These are phyloP conservation scores for Cordyceps fumosorosea DNA, from an alignment of 2,329 filamentous ascomycete species.

Conservation along the genomic window DNA sequence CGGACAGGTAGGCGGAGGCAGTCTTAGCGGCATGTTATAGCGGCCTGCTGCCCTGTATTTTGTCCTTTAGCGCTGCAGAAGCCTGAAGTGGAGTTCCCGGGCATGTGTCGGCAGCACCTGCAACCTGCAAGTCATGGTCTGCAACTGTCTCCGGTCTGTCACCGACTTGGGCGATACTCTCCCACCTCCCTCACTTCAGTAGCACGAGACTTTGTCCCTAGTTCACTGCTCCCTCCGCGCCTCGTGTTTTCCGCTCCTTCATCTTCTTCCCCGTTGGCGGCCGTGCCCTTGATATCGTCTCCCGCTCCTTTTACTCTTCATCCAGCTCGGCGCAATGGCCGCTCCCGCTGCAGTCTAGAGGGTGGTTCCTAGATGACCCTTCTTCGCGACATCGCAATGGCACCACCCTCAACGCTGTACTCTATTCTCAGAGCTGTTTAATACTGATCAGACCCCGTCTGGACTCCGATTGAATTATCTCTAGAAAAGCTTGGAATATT, in stretches of 20 bases:
- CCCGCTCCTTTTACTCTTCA: not conserved
- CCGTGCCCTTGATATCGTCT: not conserved
- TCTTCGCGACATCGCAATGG: conserved; percentile 43
- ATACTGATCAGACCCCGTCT: not conserved
- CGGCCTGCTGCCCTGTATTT: not conserved
- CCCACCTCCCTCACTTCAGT: conserved; percentile 1
- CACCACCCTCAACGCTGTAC: conserved; percentile 40
- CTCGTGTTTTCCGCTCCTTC: not conserved
- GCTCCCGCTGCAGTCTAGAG: conserved; percentile 46
- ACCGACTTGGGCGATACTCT: not conserved
- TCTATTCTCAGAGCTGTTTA: not conserved
- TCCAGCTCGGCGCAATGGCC: conserved; percentile 21
- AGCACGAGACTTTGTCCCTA: conserved; percentile 5
- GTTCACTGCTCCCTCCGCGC: not conserved
- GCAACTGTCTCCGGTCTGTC: not conserved
- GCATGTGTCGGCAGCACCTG: not conserved
- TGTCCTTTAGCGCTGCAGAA: not conserved
- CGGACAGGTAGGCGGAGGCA: not conserved
- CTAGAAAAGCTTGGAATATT: not conserved
- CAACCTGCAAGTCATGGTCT: not conserved
- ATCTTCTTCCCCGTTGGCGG: not conserved
- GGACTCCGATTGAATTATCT: not conserved
- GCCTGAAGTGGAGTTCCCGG: not conserved
- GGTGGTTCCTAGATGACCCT: conserved; percentile 36
- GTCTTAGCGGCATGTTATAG: not conserved